Evolutionary conservation across 2,329 filamentous ascomycete species (phyloP), one percentile per base, ranked within the genome.

Genomic region (Ploettnerulaceae sp.): DNA sequence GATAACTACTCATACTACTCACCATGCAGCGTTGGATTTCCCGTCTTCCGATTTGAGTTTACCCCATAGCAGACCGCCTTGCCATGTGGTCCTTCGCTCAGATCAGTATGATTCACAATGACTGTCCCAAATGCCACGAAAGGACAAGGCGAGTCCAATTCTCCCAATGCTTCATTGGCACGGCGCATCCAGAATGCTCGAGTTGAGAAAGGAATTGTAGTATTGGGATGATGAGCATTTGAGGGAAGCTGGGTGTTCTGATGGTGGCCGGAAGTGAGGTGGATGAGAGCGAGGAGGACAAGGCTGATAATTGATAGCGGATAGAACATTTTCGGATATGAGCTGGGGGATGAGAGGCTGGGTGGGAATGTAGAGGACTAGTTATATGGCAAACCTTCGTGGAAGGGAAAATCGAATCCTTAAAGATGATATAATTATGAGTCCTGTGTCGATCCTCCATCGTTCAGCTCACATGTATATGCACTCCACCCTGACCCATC

Each of bases 11-110:
- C n/a, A n/a, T n/a, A n/a, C 7, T 28, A 34, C 51, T 47, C 62
- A 70, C 72, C 74, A 55, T 79, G 75, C n/a, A 74, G 57, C 1
- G 67, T 72, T 1, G 75, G 75, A 57, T 79, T 75, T 1, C 74
- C 75, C 2, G 66, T 69, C 22, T 55, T 48, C 5, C 55, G 53
- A 41, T 68, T 70, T 20, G 63, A 60, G 54, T 79, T 79, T 14
- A 69, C 71, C 6, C 73, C 74, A 11, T 70, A 70, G 59, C 75
- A 78, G 11, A 78, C 61, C 2, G 74, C 57, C 17, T 71, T 62
- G 2, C 73, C 73, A 0, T 68, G 57, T 0, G 65, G 67, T 17
- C 60, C 50, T 17, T 52, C 53, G 18, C 54, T 48, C 1, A 51
- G 48, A 34, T 51, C 57, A 0, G 74, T 77, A 54, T 79, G 76